A percentile compares a stretch with the other conserved stretches of the same genome.
These are phyloP conservation scores for Trypanosoma conorhini DNA, from an alignment of 208 protist species.

Conservation along the genomic window DNA sequence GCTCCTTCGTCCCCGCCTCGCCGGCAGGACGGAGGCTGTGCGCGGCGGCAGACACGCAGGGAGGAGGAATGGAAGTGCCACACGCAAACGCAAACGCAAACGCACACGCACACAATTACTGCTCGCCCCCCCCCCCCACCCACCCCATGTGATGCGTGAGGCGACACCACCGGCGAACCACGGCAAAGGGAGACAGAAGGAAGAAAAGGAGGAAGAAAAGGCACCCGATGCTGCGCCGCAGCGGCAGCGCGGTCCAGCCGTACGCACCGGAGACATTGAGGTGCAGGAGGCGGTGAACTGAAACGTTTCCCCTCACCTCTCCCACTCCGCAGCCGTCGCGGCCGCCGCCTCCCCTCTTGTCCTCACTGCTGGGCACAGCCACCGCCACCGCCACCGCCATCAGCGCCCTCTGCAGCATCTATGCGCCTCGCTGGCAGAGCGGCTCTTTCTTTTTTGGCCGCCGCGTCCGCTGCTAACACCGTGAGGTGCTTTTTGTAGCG, in stretches of 20 bases:
- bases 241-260: background rate
- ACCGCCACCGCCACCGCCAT: slow-evolving; percentile 23
- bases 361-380: slow-evolving; percentile 67
- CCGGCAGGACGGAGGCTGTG: background rate
- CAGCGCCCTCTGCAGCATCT: slow-evolving; percentile 38
- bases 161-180: background rate
- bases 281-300: background rate
- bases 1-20: background rate
- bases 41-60: background rate
- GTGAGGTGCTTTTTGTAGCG: slow-evolving; percentile 90
- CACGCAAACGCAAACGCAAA: no score
- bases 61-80: background rate
- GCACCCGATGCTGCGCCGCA: background rate
- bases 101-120: background rate
- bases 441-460: slow-evolving; percentile 74
- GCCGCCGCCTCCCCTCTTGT: background rate
- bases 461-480: slow-evolving; percentile 69
- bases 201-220: background rate
- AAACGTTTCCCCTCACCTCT: background rate
- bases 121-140: no score
- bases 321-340: background rate
- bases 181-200: background rate
- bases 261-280: background rate
- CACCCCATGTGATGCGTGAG: background rate
- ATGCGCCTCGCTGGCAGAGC: slow-evolving; percentile 67